Evolutionary conservation across 2,329 filamentous ascomycete species (phyloP), one percentile per base, ranked within the genome.

Genomic region (Sodiomyces alkalinus): DNA sequence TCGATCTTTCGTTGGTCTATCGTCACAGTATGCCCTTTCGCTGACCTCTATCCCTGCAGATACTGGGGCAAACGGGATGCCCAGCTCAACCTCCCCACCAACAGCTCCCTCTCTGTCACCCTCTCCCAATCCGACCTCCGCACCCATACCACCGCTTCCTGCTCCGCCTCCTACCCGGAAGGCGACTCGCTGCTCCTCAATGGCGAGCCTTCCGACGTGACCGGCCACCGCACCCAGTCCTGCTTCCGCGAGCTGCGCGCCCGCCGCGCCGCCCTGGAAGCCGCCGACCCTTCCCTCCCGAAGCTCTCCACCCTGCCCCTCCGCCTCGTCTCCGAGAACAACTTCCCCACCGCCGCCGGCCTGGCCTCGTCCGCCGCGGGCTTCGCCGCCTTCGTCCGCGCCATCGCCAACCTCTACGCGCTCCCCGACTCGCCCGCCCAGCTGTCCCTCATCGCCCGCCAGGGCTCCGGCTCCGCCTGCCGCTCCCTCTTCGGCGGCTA

Each of bases 41-140:
- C 11, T 6, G 17, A 12, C 1, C 15, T 13, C 15, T 20, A 13
- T 16, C 7, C n/a, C 4, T 8, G 12, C 31, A 61, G 64, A 38
- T 68, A 98, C 70, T 98, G 92, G 90, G 90, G 92, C 44, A 98
- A 98, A 62, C 81, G 90, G 37, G 86, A 96, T 56, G 58, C 81
- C 29, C 82, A 80, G 51, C 73, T 96, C 45, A 98, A 98, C 58
- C 79, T 96, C 32, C 90, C 90, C 19, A 96, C 90, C 50, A 98
- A 98, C 64, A 92, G 83, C 39, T 98, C 90, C 40, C 75, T 98
- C 48, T 93, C 83, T 38, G 87, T 98, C 33, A 98, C 90, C 31
- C 80, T 98, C 45, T 90, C 85, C 28, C 90, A 98, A 59, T 67
- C 72, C 52, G 87, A 94, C 49, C 74, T 98, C 38, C 83, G 86